Evolutionary conservation across 495 filamentous ascomycete species (phyloP), one percentile per base, ranked within the genome.

Genomic region (Aspergillus incahuasiensis): DNA sequence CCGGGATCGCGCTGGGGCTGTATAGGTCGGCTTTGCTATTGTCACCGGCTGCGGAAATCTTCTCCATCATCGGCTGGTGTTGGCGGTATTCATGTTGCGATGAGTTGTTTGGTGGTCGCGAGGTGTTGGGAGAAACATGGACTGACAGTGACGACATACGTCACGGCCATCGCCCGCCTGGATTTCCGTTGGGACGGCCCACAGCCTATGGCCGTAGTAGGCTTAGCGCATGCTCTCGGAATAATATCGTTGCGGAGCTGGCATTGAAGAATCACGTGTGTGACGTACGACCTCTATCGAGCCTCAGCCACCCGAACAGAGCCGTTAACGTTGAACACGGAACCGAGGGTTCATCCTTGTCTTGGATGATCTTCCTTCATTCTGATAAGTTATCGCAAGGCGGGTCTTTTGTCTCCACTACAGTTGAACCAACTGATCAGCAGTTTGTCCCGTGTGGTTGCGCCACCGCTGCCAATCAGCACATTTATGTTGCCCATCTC

Each of bases 1-100:
- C 86, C 16, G 86, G 86, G 48, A 89, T 72, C 50, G 63, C 54
- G 45, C 58, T 57, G 46, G 74, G 74, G 59, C 80, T 72, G 56
- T 74, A 76, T 15, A 50, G 60, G 20, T 49, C 46, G 15, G 16
- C n/a, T n/a, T n/a, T 35, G n/a, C 4, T 3, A 4, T 21, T 49
- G 34, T 71, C 63, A 15, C 45, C 42, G 18, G 54, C 47, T 44
- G 57, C 21, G 42, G 63, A 3, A 28, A 8, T 60, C 54, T 73
- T 68, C 34, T 72, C 66, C 73, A 78, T 76, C 51, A 59, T 75
- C 57, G 64, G 59, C 35, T 51, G 30, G 22, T 22, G 22, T 25
- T 35, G 32, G 2, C 6, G 6, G 13, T 20, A 57, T 59, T 52
- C 72, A 75, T 74, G 57, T 44, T 68, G 64, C 38, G 22, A 22